These are phyloP conservation scores for Boechera divaricarpa DNA, from an alignment of 345 rosid genomes.

Conservation along the genomic window DNA sequence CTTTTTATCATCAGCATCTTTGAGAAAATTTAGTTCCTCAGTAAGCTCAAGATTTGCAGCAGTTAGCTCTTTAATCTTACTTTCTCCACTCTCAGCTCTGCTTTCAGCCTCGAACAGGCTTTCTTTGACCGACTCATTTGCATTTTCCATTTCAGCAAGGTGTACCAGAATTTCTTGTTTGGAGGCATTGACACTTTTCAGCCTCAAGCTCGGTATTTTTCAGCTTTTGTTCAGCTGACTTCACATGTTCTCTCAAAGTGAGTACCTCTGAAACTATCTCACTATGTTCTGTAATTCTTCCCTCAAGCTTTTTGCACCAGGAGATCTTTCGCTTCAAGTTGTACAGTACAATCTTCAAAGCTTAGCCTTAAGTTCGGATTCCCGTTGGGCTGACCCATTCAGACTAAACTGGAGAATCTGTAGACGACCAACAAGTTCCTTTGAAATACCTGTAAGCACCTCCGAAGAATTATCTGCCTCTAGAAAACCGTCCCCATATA, in stretches of 20 bases:
- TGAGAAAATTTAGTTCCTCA: slow-evolving; percentile 83
- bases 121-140: slow-evolving; percentile 70
- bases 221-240: slow-evolving; percentile 64
- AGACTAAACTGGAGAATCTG: slow-evolving; percentile 75
- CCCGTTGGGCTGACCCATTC: slow-evolving; percentile 64
- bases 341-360: slow-evolving; percentile 54
- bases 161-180: slow-evolving; percentile 71
- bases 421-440: slow-evolving; percentile 67
- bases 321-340: slow-evolving; percentile 57
- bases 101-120: slow-evolving; percentile 67
- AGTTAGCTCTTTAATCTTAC: slow-evolving; percentile 64
- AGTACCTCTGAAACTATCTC: slow-evolving; percentile 59
- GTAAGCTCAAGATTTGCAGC: slow-evolving; percentile 76
- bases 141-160: slow-evolving; percentile 69
- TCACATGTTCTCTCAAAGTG: slow-evolving; percentile 57
- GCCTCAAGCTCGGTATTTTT: slow-evolving; percentile 53
- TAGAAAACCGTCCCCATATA: slow-evolving; percentile 86
- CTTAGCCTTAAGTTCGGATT: slow-evolving; percentile 59
- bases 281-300: slow-evolving; percentile 48
- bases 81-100: slow-evolving; percentile 73
- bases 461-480: slow-evolving; percentile 92
- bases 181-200: slow-evolving; percentile 54
- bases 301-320: slow-evolving; percentile 62
- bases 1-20: slow-evolving; percentile 59
- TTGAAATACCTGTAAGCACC: slow-evolving; percentile 85